Evolutionary conservation across 1,284 basidiomycete species (phyloP).

Genomic region (Lentinula novae-zelandiae): DNA sequence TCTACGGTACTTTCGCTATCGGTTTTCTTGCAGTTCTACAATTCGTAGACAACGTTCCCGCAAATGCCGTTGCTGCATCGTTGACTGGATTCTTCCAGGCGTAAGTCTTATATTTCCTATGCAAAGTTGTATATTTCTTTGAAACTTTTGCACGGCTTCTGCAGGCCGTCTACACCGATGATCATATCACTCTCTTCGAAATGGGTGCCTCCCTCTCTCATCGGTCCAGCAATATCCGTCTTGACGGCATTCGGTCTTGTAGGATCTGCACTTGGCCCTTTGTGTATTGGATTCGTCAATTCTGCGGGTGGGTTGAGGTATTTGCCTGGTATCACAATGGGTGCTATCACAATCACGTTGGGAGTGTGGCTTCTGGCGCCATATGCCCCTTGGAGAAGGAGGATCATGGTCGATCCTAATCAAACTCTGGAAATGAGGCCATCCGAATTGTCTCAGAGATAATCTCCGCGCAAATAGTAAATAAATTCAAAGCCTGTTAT

Average conservation of each 20-base stretch:
- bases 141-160: background rate
- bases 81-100: background rate
- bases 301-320: background rate
- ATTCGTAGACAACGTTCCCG: background rate
- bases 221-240: background rate
- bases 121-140: background rate
- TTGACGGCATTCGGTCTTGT: background rate
- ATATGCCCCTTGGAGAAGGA: background rate
- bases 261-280: background rate
- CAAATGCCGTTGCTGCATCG: background rate
- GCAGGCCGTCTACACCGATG: background rate
- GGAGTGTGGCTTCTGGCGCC: background rate
- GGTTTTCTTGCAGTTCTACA: background rate
- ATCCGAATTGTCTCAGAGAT: no score
- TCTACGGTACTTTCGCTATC: background rate
- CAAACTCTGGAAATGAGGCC: background rate
- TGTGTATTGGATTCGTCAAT: background rate
- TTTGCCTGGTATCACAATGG: background rate
- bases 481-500: no score
- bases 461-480: no score
- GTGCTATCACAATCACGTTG: background rate
- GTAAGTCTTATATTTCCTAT: background rate
- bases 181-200: background rate
- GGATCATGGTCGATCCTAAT: background rate
- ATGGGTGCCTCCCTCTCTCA: background rate